A percentile compares a stretch with the other conserved stretches of the same genome.
These are phyloP conservation scores for Periconia sp. DNA, from an alignment of 2,329 filamentous ascomycete genomes.

Conservation along the genomic window DNA sequence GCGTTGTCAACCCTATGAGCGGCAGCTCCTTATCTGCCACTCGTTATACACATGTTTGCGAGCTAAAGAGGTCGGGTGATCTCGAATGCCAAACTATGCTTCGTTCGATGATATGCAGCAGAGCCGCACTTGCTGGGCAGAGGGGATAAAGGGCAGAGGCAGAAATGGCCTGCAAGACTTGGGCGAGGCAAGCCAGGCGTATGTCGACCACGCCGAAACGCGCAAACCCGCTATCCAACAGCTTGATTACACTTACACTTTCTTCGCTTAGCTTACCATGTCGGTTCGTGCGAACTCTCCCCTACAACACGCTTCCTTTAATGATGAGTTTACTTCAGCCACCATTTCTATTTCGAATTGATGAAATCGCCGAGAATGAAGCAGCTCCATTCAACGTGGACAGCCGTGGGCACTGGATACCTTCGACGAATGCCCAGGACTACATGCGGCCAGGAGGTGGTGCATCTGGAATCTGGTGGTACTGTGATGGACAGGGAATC, in stretches of 20 bases:
- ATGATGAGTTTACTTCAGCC: slow-evolving; percentile 12
- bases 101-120: slow-evolving; percentile 17
- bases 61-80: slow-evolving; percentile 30
- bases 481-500: slow-evolving; percentile 17
- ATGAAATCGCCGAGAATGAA: slow-evolving; percentile 24
- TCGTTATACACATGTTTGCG: slow-evolving; percentile 18
- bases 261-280: slow-evolving; percentile 10
- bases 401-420: slow-evolving; percentile 17
- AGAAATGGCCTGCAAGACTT: slow-evolving; percentile 11
- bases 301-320: neutral
- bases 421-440: slow-evolving; percentile 6
- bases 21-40: slow-evolving; percentile 34
- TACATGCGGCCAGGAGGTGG: slow-evolving; percentile 10
- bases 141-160: slow-evolving; percentile 28
- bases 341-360: slow-evolving; percentile 25
- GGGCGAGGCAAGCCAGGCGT: slow-evolving; percentile 1
- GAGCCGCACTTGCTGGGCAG: slow-evolving; percentile 30
- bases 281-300: slow-evolving; percentile 15
- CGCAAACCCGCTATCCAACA: slow-evolving; percentile 4
- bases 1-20: slow-evolving; percentile 17
- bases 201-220: slow-evolving; percentile 7
- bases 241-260: neutral
- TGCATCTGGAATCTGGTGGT: slow-evolving; percentile 16
- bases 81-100: slow-evolving; percentile 12
- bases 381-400: neutral